Conservation (phyloP, 108 stramenopile genomes). For the Seminavis robusta region DNA sequence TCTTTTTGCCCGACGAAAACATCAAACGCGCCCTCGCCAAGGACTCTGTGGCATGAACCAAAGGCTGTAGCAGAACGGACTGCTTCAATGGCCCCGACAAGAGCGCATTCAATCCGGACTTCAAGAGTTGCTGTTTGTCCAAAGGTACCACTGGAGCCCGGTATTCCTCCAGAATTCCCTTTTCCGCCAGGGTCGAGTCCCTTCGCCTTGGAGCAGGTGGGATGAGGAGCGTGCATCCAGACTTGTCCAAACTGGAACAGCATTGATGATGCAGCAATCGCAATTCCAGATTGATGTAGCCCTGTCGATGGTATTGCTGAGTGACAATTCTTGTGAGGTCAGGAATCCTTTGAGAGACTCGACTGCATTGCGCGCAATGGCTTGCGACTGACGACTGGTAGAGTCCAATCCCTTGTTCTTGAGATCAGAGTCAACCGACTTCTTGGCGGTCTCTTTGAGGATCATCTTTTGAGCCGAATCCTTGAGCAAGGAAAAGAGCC, state of each 20-base stretch:
- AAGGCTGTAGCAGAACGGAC: conserved; percentile 74
- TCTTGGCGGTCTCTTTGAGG: conserved; percentile 14
- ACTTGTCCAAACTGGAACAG: conserved; percentile 50
- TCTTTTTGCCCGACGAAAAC: conserved; percentile 62
- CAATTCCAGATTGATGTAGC: conserved; percentile 80
- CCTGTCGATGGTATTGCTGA: conserved; percentile 76
- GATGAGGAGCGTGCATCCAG: conserved; percentile 41
- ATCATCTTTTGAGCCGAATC: conserved; percentile 69
- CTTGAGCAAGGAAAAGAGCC: conserved; percentile 67
- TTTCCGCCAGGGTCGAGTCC: conserved; percentile 29
- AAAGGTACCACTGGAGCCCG: conserved; percentile 66
- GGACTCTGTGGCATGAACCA: conserved; percentile 83
- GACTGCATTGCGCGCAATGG: conserved; percentile 40
- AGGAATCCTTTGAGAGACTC: conserved; percentile 73
- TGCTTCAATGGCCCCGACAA: conserved; percentile 73
- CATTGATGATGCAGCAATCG: conserved; percentile 81
- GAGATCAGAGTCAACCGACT: too few species aligned
- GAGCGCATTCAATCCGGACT: conserved; percentile 56
- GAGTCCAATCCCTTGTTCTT: too few species aligned
- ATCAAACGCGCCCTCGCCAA: conserved; percentile 81
- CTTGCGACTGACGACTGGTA: neutral
- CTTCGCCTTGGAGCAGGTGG: conserved; percentile 22
- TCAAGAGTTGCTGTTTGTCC: conserved; percentile 56
- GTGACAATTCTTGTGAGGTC: conserved; percentile 68
- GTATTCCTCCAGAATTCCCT: conserved; percentile 64